Percentiles rank a stretch among this genome's conserved stretches.
Conservation (phyloP, 805 yeast genomes). For the Kodamaea neixiangensis region DNA sequence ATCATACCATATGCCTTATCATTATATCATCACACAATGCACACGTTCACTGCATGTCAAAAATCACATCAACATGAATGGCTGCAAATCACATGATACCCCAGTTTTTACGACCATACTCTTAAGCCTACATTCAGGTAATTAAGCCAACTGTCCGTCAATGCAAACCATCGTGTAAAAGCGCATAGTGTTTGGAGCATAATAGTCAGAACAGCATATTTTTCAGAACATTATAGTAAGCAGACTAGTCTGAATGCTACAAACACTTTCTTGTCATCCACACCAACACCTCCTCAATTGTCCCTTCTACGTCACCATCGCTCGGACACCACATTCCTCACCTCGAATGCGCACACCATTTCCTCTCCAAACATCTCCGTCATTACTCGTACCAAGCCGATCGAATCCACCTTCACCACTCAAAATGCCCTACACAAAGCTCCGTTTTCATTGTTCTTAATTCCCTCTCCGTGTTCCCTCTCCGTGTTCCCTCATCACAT, state of each 20-base stretch:
- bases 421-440: neutral
- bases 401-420: neutral
- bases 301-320: too few relatives aligned
- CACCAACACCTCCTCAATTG: too few relatives aligned
- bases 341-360: neutral
- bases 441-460: neutral
- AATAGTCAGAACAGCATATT: too few relatives aligned
- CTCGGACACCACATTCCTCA: too few relatives aligned
- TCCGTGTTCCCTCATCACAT: neutral
- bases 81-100: conserved; percentile 3
- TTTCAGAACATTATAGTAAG: too few relatives aligned
- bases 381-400: neutral
- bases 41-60: neutral
- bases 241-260: too few relatives aligned
- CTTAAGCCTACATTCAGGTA: too few relatives aligned
- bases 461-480: neutral
- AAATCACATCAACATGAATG: neutral
- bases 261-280: too few relatives aligned
- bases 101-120: too few relatives aligned
- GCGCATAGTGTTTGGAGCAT: too few relatives aligned
- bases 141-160: too few relatives aligned
- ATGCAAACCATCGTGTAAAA: too few relatives aligned
- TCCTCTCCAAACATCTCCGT: conserved; percentile 1
- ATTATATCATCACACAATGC: neutral
- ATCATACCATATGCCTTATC: neutral